Evolutionary conservation across 495 filamentous ascomycete species (phyloP), one percentile per base, ranked within the genome.

Genomic region (Hyaloscypha finlandica): DNA sequence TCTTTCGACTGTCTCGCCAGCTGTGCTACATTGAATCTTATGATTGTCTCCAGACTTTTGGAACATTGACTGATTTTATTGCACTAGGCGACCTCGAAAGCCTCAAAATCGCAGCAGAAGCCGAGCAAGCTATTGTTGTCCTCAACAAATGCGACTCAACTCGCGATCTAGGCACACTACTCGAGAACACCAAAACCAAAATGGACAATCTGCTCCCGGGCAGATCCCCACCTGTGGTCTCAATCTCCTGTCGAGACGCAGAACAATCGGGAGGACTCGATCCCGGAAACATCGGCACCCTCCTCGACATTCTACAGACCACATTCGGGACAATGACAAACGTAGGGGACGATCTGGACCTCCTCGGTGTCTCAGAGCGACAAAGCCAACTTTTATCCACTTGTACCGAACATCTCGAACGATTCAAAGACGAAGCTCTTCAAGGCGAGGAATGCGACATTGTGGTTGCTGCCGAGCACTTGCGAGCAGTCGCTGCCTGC

Each of bases 381-480:
- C 95, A 98, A 78, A 86, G 90, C 48, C 83, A 91, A 67, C 88
- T 97, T 61, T 83, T 99, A 42, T 81, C 88, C 62, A 81, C 84
- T 68, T 97, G 94, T 70, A 75, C 87, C 20, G 72, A 77, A 30
- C 85, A 91, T 70, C 83, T 98, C 0, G 83, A 89, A 35, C 82
- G 81, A 32, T 98, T 96, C 74, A 77, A 94, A 25, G 75, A 74
- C 16, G 78, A 81, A 64, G 80, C 70, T 8, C 65, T 48, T 19
- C 66, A 68, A 3, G 82, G 82, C 14, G 75, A 70, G 11, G 83
- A 86, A 0, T 69, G 85, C 22, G 94, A 98, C 74, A 88, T 98
- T n/a, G 96, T 97, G 4, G 81, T 94, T 55, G 94, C 93, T n/a
- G 96, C 95, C 0, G 95, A 99, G 77, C 85, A 92, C 74, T 77